These are phyloP conservation scores for Alternaria arborescens DNA, from an alignment of 2,329 filamentous ascomycete species.

Conservation along the genomic window DNA sequence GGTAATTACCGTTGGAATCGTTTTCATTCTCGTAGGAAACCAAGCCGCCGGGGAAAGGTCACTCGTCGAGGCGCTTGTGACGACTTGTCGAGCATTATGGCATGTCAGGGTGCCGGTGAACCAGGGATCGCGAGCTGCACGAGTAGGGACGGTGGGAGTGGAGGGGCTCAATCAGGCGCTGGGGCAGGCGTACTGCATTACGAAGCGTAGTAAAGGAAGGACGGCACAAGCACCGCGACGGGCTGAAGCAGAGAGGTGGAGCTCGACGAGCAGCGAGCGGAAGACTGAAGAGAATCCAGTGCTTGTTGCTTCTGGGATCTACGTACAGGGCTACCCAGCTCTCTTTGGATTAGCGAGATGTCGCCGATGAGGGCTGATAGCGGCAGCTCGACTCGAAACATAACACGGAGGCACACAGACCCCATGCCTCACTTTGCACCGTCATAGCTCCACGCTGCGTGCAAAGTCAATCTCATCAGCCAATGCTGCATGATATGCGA, in stretches of 20 bases:
- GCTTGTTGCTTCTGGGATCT: conserved; percentile 45
- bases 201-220: conserved; percentile 31
- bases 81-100: conserved; percentile 53
- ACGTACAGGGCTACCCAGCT: conserved; percentile 42
- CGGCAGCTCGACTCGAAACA: conserved; percentile 46
- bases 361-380: conserved; percentile 45
- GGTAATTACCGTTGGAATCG: conserved; percentile 55
- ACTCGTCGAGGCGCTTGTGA: conserved; percentile 50
- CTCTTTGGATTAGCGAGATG: conserved; percentile 44
- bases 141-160: conserved; percentile 28
- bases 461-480: conserved; percentile 6
- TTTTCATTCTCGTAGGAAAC: conserved; percentile 56
- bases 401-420: conserved; percentile 42
- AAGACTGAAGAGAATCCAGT: conserved; percentile 44
- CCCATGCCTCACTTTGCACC: conserved; percentile 35
- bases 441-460: conserved; percentile 29
- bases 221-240: conserved; percentile 36
- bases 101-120: conserved; percentile 42
- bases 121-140: conserved; percentile 35
- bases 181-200: conserved; percentile 29
- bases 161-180: conserved; percentile 34
- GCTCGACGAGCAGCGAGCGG: conserved; percentile 41
- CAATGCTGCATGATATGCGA: conserved; percentile 5
- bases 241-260: conserved; percentile 41
- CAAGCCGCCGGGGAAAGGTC: conserved; percentile 49